phyloP scores from a whole-genome alignment of 1,139 yeast species.

The Geotrichum citri-aurantii region DNA sequence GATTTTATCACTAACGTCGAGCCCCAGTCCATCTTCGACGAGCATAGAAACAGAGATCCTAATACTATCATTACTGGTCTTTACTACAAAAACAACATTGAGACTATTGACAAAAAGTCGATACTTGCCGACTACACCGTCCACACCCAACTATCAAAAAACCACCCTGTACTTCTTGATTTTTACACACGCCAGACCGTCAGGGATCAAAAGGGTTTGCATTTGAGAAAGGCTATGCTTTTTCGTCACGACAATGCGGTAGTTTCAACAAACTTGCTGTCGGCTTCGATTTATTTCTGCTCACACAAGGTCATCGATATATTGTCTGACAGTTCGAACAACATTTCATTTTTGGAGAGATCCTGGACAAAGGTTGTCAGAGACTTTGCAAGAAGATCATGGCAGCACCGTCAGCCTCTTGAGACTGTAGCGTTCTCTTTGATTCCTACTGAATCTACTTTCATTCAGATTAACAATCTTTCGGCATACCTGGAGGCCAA shows the following conservation, averaged over 20 bases:
- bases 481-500: slow-evolving; percentile 90
- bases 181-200: slow-evolving; percentile 61
- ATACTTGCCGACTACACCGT: slow-evolving; percentile 57
- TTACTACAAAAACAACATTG: slow-evolving; percentile 64
- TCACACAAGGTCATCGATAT: slow-evolving; percentile 48
- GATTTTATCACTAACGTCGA: slow-evolving; percentile 90
- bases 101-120: slow-evolving; percentile 70
- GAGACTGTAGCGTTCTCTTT: slow-evolving; percentile 57
- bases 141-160: slow-evolving; percentile 41
- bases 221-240: slow-evolving; percentile 76
- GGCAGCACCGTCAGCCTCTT: slow-evolving; percentile 62
- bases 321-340: slow-evolving; percentile 30
- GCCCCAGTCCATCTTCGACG: slow-evolving; percentile 81
- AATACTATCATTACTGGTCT: slow-evolving; percentile 55
- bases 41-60: slow-evolving; percentile 63
- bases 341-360: slow-evolving; percentile 32
- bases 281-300: slow-evolving; percentile 78
- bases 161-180: slow-evolving; percentile 57
- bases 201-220: slow-evolving; percentile 60
- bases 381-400: slow-evolving; percentile 83
- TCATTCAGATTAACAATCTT: slow-evolving; percentile 70
- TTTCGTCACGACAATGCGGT: slow-evolving; percentile 81
- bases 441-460: slow-evolving; percentile 47
- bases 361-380: slow-evolving; percentile 68
- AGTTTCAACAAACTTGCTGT: slow-evolving; percentile 68